These are phyloP conservation scores for Macrophomina phaseolina DNA, from an alignment of 2,329 filamentous ascomycete genomes.

Conservation along the genomic window DNA sequence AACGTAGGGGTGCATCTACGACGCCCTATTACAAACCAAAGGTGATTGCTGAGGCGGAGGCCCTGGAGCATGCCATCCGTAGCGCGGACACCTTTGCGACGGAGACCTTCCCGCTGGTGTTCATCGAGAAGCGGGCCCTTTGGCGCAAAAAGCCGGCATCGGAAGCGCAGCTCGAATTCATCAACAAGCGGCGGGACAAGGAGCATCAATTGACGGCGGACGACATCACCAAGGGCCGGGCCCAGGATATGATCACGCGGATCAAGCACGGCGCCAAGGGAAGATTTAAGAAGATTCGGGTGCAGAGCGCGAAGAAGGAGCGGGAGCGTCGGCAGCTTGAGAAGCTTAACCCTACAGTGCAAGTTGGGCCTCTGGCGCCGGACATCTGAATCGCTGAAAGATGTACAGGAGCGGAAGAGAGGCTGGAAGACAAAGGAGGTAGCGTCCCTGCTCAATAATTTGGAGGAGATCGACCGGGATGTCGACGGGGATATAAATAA, in stretches of 20 bases:
- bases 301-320: constrained; percentile 38
- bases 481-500: constrained; percentile 21
- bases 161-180: constrained; percentile 66
- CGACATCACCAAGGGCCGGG: constrained; percentile 77
- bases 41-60: constrained; percentile 67
- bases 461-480: constrained; percentile 21
- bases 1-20: neutral
- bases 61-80: constrained; percentile 77
- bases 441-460: constrained; percentile 23
- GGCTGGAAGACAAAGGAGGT: constrained; percentile 10
- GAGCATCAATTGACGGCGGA: constrained; percentile 60
- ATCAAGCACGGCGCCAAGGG: constrained; percentile 80
- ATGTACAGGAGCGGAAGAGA: neutral
- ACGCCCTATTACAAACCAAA: constrained; percentile 59
- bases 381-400: neutral
- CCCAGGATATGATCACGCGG: constrained; percentile 91
- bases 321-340: constrained; percentile 53
- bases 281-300: constrained; percentile 50
- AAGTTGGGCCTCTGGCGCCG: constrained; percentile 18
- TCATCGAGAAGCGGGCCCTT: constrained; percentile 68
- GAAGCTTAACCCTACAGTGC: constrained; percentile 26
- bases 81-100: constrained; percentile 82
- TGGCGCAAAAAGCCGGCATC: constrained; percentile 75
- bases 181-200: constrained; percentile 68
- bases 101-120: constrained; percentile 67